Evolutionary conservation across 225 moss, liverwort and hornwort genomes (phyloP).

Genomic region (Bryum argenteum): DNA sequence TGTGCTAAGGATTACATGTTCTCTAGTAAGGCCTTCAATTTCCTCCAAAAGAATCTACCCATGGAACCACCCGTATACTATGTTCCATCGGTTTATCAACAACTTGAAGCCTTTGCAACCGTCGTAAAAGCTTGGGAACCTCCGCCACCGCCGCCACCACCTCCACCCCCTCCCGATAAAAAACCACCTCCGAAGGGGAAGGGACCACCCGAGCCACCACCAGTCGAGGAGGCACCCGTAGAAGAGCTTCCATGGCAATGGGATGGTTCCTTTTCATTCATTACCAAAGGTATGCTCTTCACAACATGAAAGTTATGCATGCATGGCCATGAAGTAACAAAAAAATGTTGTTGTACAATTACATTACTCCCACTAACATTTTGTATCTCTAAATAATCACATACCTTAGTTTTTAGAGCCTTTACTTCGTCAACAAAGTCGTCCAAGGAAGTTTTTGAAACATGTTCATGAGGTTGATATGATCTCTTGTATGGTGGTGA

Average conservation of each 20-base stretch:
- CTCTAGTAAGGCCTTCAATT: constrained; percentile 37
- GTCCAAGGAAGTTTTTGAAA: rapidly evolving
- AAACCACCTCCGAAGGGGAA: background rate
- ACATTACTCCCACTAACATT: background rate
- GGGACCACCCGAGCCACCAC: rapidly evolving
- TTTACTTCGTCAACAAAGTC: background rate
- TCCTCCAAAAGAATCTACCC: constrained; percentile 35
- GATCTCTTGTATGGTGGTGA: background rate
- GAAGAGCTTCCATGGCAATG: constrained; percentile 34
- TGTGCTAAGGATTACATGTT: constrained; percentile 38
- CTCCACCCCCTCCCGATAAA: background rate
- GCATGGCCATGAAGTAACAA: background rate
- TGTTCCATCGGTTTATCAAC: constrained; percentile 36
- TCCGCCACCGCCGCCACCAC: rapidly evolving
- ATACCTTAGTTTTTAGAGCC: background rate
- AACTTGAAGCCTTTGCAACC: constrained; percentile 43
- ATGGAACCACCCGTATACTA: constrained; percentile 47
- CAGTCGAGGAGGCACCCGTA: rapidly evolving
- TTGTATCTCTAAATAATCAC: background rate
- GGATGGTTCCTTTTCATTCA: constrained; percentile 46
- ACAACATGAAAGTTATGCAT: background rate
- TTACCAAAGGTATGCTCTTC: constrained; percentile 18
- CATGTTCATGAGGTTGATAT: background rate
- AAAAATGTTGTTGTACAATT: background rate
- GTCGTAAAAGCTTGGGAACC: constrained; percentile 44